These are phyloP conservation scores for Cinnamomum chago DNA, from an alignment of 164 flowering plant species.

Conservation along the genomic window DNA sequence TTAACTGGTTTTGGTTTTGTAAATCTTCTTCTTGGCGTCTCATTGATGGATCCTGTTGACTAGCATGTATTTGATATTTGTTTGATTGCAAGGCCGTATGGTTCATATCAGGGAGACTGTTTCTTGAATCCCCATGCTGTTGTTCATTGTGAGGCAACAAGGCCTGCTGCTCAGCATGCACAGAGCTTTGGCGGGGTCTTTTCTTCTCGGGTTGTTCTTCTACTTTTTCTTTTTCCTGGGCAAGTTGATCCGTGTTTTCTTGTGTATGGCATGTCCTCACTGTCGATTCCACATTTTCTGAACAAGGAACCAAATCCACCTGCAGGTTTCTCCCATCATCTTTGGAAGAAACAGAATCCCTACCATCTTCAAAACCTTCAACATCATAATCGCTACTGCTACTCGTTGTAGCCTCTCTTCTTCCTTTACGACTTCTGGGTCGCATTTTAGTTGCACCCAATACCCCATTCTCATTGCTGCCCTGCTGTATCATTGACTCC, in stretches of 20 bases:
- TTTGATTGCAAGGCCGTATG: conserved; percentile 18
- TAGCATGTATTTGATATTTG: conserved; percentile 19
- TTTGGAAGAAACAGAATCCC: conserved; percentile 60
- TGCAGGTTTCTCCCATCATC: conserved; percentile 37
- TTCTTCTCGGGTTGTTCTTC: conserved; percentile 29
- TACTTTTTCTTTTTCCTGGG: conserved; percentile 27
- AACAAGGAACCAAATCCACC: conserved; percentile 22
- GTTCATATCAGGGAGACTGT: conserved; percentile 42
- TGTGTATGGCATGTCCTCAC: neutral
- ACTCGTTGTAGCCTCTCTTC: conserved; percentile 35
- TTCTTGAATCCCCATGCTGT: conserved; percentile 22
- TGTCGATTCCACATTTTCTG: conserved; percentile 1
- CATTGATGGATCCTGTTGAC: conserved; percentile 17
- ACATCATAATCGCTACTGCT: conserved; percentile 72
- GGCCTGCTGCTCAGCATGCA: conserved; percentile 18
- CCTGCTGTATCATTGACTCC: conserved; percentile 51
- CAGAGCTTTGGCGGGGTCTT: conserved; percentile 26
- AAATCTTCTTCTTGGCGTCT: conserved; percentile 29
- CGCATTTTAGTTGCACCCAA: conserved; percentile 54
- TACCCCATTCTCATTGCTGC: conserved; percentile 50
- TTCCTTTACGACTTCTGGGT: conserved; percentile 23
- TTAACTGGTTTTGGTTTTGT: conserved; percentile 20
- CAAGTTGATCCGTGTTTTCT: conserved; percentile 10
- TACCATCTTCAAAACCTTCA: conserved; percentile 46
- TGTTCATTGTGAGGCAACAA: conserved; percentile 12